phyloP scores from a whole-genome alignment of 257 asterid genomes.

The Solanum appendiculatum region DNA sequence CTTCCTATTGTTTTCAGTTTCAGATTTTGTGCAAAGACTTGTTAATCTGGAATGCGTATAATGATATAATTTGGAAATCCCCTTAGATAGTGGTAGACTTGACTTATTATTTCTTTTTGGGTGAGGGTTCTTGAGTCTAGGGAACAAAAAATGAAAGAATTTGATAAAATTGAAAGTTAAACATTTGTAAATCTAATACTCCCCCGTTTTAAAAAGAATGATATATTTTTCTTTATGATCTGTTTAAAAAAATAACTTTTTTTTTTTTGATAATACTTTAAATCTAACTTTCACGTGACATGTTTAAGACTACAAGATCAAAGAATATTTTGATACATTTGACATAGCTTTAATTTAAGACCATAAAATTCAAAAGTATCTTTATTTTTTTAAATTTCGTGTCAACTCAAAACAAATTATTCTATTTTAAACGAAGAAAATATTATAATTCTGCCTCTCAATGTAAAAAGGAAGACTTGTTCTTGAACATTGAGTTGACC shows the following conservation, averaged over 20 bases:
- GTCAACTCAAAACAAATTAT: too few relatives aligned
- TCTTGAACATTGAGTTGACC: neutral
- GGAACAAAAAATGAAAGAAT: neutral
- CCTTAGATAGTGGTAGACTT: neutral
- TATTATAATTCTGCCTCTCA: neutral
- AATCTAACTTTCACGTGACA: too few relatives aligned
- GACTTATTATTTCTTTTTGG: neutral
- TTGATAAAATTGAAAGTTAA: neutral
- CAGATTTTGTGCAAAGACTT: neutral
- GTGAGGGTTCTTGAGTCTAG: neutral
- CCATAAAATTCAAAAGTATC: fast-evolving
- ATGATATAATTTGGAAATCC: neutral
- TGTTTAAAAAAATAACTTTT: too few relatives aligned
- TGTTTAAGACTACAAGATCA: too few relatives aligned
- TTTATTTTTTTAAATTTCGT: too few relatives aligned
- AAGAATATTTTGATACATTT: too few relatives aligned
- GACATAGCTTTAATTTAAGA: too few relatives aligned
- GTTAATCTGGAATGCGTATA: neutral
- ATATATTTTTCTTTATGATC: too few relatives aligned
- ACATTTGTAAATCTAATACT: neutral
- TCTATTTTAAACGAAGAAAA: too few relatives aligned
- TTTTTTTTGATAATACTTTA: too few relatives aligned
- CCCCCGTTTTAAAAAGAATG: too few relatives aligned
- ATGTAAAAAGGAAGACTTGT: neutral
- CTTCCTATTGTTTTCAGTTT: neutral